Evolutionary conservation across 2,329 filamentous ascomycete genomes (phyloP), one percentile per base, ranked within the genome.

Genomic region (Apiospora phragmitis): DNA sequence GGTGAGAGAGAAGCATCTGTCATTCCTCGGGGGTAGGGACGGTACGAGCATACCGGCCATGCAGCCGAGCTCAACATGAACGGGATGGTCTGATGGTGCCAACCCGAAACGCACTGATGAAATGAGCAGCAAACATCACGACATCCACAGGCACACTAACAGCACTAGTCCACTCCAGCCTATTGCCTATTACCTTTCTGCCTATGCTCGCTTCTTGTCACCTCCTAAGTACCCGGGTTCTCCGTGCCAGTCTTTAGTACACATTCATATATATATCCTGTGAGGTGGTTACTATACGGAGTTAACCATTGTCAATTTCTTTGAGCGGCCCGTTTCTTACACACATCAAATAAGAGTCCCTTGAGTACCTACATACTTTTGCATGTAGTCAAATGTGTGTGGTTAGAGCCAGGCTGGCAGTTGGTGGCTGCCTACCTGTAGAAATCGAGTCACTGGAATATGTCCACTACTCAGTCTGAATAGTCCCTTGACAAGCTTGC

Each of bases 21-120:
- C 9, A 49, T 21, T 55, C 24, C 14, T 55, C 26, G 49, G 24
- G 24, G 14, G 49, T 16, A 32, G 26, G 51, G 12, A 32, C 26
- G 14, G 5, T 55, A 18, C 29, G 29, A 59, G n/a, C 51, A 59
- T 35, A 21, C 32, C 32, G 32, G 55, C 32, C 4, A 62, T 35
- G 32, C 55, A 62, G 55, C 55, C 55, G 32, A 38, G 32, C 32
- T 38, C 55, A 38, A 24, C 29, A 35, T 24, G 29, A 9, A 12
- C 55, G 32, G 55, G 32, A 62, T 38, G 32, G 55, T 38, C 35
- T 35, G 55, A 55, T 55, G 55, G 55, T 62, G 32, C 32, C 29
- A 62, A 38, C 55, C 55, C 55, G 55, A 62, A 62, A 62, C 55
- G 55, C 55, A 62, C 21, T 24, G 55, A 62, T 62, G 32, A 62